Percentiles rank a stretch among this genome's conserved stretches.
Conservation (phyloP, 306 rosid species). For the Cucumis cinereus region DNA sequence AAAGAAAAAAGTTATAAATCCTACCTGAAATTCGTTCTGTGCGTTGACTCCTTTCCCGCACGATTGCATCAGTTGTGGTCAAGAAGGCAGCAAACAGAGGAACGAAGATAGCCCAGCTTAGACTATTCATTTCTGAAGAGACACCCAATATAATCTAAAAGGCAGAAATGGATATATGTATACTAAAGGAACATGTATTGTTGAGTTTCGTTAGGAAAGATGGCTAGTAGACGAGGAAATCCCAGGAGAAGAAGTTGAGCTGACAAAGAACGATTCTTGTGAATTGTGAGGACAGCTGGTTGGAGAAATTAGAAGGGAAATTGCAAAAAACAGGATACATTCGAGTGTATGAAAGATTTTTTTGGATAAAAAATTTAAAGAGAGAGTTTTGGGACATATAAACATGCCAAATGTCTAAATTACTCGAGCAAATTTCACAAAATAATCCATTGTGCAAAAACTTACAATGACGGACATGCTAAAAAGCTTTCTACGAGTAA, state of each 20-base stretch:
- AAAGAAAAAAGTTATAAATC: neutral
- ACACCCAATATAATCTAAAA: neutral
- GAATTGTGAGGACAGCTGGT: neutral
- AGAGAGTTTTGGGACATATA: too few species aligned
- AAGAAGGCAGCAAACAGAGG: conserved; percentile 41
- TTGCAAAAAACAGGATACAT: too few species aligned
- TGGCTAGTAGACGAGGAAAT: neutral
- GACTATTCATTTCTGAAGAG: conserved; percentile 28
- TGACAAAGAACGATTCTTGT: neutral
- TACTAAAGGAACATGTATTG: neutral
- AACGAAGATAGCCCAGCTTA: conserved; percentile 34
- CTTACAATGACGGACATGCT: too few species aligned
- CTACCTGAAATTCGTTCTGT: conserved; percentile 91
- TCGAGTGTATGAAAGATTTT: too few species aligned
- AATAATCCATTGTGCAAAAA: too few species aligned
- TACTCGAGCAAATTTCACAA: too few species aligned
- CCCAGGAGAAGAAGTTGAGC: neutral
- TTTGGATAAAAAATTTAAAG: too few species aligned
- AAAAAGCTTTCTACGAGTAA: too few species aligned
- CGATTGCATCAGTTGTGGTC: conserved; percentile 29
- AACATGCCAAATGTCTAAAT: too few species aligned
- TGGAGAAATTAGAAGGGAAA: neutral
- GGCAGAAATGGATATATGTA: neutral
- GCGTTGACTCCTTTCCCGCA: conserved; percentile 45
- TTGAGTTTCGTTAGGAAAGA: neutral